Conservation (phyloP, 306 rosid species). For the Inga oerstediana region DNA sequence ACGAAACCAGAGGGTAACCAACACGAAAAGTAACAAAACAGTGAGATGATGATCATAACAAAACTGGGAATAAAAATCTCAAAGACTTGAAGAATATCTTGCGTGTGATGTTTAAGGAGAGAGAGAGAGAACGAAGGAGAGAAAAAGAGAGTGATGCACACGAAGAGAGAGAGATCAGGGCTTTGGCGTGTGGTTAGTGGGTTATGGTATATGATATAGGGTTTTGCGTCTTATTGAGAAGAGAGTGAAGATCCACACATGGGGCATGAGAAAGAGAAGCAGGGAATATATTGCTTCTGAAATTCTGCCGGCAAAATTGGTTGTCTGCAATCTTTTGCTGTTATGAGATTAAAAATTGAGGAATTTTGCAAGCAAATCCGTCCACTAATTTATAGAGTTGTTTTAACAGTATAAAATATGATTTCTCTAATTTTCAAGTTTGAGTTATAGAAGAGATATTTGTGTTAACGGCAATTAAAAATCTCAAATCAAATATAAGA, state of each 20-base stretch:
- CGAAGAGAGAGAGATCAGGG: not conserved
- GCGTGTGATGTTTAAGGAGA: not conserved
- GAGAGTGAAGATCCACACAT: not conserved
- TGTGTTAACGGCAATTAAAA: too few relatives aligned
- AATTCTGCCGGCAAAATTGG: conserved; percentile 11
- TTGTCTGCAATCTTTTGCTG: not conserved
- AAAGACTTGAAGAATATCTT: conserved; percentile 16
- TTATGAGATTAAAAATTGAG: too few relatives aligned
- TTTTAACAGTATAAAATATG: fast-evolving
- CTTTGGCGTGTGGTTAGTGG: conserved; percentile 14
- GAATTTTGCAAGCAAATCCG: not conserved
- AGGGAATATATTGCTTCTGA: not conserved
- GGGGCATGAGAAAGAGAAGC: not conserved
- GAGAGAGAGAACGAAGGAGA: not conserved
- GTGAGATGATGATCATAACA: not conserved
- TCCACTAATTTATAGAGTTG: too few relatives aligned
- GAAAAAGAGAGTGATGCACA: too few relatives aligned
- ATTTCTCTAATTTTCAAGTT: too few relatives aligned
- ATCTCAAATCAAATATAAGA: too few relatives aligned
- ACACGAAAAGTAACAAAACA: conserved; percentile 39
- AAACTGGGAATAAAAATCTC: conserved; percentile 19
- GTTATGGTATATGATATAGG: not conserved
- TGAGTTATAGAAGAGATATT: too few relatives aligned
- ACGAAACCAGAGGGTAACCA: conserved; percentile 37
- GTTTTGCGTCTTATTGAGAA: not conserved